Evolutionary conservation across 495 filamentous ascomycete genomes (phyloP).

Genomic region (Neurospora discreta): DNA sequence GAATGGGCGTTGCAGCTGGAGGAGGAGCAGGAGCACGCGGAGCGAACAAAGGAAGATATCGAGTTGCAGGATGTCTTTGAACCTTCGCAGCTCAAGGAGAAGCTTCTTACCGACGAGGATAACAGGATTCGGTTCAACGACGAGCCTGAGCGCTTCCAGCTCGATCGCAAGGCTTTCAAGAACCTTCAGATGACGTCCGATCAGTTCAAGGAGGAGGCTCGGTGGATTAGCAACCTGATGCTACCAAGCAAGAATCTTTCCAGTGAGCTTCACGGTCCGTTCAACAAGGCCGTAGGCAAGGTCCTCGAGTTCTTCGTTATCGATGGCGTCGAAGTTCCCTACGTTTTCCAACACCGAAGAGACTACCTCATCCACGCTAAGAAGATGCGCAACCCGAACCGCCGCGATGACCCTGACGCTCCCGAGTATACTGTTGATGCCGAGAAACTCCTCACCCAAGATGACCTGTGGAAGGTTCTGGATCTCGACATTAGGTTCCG

Average conservation of each 20-base stretch:
- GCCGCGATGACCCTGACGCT: conserved; percentile 44
- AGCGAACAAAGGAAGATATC: conserved; percentile 55
- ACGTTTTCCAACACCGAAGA: conserved; percentile 94
- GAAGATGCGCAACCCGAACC: conserved; percentile 52
- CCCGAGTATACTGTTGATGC: conserved; percentile 64
- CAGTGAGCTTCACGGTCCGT: conserved; percentile 61
- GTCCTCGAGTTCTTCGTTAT: conserved; percentile 91
- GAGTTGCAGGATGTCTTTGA: conserved; percentile 97
- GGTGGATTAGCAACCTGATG: conserved; percentile 83
- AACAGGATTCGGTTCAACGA: conserved; percentile 78
- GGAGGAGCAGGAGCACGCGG: conserved; percentile 62
- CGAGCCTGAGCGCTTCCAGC: conserved; percentile 87
- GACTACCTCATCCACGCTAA: conserved; percentile 93
- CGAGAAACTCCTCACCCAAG: conserved; percentile 82
- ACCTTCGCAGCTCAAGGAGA: conserved; percentile 83
- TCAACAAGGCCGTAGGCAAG: conserved; percentile 77
- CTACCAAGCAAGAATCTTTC: conserved; percentile 69
- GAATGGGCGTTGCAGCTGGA: conserved; percentile 84
- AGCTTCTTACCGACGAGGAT: conserved; percentile 90
- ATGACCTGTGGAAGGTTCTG: conserved; percentile 87
- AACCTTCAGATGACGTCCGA: conserved; percentile 64
- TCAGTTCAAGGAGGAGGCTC: conserved; percentile 75
- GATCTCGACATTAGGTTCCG: conserved; percentile 92
- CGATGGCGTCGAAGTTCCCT: conserved; percentile 89
- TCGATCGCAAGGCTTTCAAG: conserved; percentile 79